Conservation (phyloP, 148 eudicot genomes). For the Agrostemma githago region DNA sequence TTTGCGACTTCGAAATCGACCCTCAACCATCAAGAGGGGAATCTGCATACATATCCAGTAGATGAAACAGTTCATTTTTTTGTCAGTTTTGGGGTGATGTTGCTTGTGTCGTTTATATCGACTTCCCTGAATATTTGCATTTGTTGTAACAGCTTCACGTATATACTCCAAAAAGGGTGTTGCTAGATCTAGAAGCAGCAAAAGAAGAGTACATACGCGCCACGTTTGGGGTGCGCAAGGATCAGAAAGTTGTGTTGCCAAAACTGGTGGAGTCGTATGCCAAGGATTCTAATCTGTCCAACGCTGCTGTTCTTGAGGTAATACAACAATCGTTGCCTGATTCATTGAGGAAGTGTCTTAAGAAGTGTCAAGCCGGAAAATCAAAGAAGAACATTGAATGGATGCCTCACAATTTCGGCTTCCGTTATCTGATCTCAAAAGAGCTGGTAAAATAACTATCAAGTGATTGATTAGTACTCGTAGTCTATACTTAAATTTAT, state of each 20-base stretch:
- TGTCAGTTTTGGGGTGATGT: too few species aligned
- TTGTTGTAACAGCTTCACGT: conserved; percentile 54
- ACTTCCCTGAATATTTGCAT: not conserved
- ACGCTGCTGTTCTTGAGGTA: conserved; percentile 58
- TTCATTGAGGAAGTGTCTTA: conserved; percentile 55
- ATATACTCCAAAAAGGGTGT: conserved; percentile 75
- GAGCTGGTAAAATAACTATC: conserved; percentile 51
- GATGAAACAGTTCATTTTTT: too few species aligned
- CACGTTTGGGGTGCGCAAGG: conserved; percentile 81
- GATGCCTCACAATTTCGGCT: conserved; percentile 67
- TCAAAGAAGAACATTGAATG: conserved; percentile 65
- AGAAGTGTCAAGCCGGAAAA: conserved; percentile 57
- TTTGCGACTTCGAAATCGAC: not conserved
- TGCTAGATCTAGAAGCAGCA: conserved; percentile 76
- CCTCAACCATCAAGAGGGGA: too few species aligned
- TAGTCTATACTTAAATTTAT: conserved; percentile 8
- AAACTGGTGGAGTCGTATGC: conserved; percentile 73
- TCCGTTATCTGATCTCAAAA: conserved; percentile 75
- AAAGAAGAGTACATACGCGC: conserved; percentile 97
- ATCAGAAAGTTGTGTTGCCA: conserved; percentile 64
- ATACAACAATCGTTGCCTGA: conserved; percentile 77
- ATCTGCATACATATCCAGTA: too few species aligned
- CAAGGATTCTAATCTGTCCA: conserved; percentile 65
- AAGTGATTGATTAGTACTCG: not conserved
- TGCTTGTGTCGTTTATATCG: not conserved